A percentile compares a stretch with the other conserved stretches of the same genome.
phyloP scores from a whole-genome alignment of 2,329 filamentous ascomycete genomes.

The Metarhizium brunneum region DNA sequence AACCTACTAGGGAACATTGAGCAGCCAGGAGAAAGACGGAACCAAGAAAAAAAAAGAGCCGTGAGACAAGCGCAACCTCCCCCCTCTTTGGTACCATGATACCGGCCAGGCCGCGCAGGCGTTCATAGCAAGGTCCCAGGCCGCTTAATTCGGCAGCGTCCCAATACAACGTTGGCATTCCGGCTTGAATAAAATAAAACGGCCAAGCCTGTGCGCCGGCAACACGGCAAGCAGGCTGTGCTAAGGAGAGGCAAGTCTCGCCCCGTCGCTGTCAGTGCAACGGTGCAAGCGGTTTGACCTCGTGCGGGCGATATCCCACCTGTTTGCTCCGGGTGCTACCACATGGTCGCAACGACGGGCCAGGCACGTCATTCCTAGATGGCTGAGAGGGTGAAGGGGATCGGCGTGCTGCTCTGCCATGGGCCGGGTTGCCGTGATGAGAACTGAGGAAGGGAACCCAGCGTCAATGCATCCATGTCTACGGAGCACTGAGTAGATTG shows the following conservation, averaged over 20 bases:
- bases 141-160: background rate
- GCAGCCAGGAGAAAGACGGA: background rate
- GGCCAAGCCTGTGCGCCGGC: background rate
- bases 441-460: too few species aligned
- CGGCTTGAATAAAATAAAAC: too few species aligned
- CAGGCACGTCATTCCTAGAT: background rate
- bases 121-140: too few species aligned
- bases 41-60: too few species aligned
- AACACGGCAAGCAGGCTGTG: background rate
- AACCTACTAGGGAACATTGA: background rate
- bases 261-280: background rate
- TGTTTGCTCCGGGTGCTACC: background rate
- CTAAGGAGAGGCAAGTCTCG: background rate
- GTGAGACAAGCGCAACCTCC: background rate
- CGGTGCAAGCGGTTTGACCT: too few species aligned
- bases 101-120: background rate
- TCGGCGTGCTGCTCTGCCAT: too few species aligned
- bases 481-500: too few species aligned
- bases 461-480: too few species aligned
- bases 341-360: background rate
- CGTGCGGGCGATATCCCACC: too few species aligned
- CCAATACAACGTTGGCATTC: background rate
- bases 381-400: too few species aligned
- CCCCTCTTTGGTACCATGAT: background rate
- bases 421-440: too few species aligned